Conservation (phyloP, 2,329 filamentous ascomycete genomes). For the Hypoxylon sp. region DNA sequence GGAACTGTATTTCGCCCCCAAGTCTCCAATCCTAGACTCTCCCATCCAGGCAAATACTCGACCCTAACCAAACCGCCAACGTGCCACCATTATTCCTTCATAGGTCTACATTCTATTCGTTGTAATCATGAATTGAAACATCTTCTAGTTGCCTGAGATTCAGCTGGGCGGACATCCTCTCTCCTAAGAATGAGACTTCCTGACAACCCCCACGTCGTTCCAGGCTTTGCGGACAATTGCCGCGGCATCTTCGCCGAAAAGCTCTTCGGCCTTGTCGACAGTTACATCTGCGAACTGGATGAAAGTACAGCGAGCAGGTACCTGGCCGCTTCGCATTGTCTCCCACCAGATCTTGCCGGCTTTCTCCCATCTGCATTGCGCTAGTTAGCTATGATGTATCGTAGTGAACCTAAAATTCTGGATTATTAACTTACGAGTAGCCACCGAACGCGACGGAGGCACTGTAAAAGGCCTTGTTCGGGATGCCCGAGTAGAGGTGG, state of each 20-base stretch:
- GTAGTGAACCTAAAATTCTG: background rate
- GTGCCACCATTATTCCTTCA: background rate
- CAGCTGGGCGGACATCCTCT: constrained; percentile 9
- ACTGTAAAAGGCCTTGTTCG: constrained; percentile 69
- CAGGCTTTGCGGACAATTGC: constrained; percentile 62
- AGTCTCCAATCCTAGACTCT: background rate
- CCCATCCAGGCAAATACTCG: background rate
- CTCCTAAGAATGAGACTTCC: constrained; percentile 47
- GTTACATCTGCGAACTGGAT: constrained; percentile 64
- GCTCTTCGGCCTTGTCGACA: constrained; percentile 59
- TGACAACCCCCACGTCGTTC: constrained; percentile 61
- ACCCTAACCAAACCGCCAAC: background rate
- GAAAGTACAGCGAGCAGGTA: constrained; percentile 60
- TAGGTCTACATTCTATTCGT: background rate
- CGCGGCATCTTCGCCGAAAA: constrained; percentile 59
- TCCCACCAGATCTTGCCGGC: constrained; percentile 67
- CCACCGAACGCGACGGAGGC: constrained; percentile 63
- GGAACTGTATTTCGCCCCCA: background rate
- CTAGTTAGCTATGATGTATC: background rate
- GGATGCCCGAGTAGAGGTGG: constrained; percentile 69
- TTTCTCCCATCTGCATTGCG: constrained; percentile 64
- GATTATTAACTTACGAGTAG: constrained; percentile 49
- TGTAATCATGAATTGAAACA: background rate
- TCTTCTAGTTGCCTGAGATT: background rate
- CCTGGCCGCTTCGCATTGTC: constrained; percentile 59